Conservation (phyloP, 768 basidiomycete species). For the Cystoderma amianthinum region DNA sequence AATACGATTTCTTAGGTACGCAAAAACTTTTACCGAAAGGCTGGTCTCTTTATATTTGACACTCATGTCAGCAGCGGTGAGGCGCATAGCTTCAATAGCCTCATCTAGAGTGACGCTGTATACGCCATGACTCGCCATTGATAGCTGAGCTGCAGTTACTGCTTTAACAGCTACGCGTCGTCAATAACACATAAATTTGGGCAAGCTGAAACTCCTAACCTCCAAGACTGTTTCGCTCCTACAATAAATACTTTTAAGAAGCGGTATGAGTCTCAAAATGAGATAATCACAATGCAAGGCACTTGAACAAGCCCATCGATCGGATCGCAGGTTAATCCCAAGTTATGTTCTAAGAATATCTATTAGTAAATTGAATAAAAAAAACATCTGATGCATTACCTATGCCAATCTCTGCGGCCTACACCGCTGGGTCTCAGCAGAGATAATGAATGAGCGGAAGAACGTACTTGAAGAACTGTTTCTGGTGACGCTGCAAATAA, state of each 20-base stretch:
- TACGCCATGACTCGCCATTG: constrained; percentile 85
- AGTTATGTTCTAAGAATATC: constrained; percentile 58
- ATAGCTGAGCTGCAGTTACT: constrained; percentile 88
- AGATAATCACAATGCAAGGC: constrained; percentile 91
- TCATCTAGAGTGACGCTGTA: constrained; percentile 89
- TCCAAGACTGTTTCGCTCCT: constrained; percentile 85
- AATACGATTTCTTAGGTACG: not conserved
- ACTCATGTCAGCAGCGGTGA: constrained; percentile 93
- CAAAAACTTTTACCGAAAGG: constrained; percentile 57
- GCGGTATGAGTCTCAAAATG: too few species aligned
- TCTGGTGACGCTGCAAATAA: constrained; percentile 59
- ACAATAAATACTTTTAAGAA: too few species aligned
- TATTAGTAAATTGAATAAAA: not conserved
- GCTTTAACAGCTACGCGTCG: constrained; percentile 75
- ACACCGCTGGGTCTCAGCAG: constrained; percentile 1
- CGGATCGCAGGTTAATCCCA: constrained; percentile 91
- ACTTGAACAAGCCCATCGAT: constrained; percentile 92
- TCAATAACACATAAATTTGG: not conserved
- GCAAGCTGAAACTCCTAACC: constrained; percentile 31
- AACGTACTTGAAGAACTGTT: constrained; percentile 64
- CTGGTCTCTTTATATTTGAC: constrained; percentile 95
- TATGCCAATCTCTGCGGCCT: constrained; percentile 89
- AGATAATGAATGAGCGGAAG: constrained; percentile 7
- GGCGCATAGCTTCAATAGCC: constrained; percentile 91
- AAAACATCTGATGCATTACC: constrained; percentile 34